Evolutionary conservation across 176 grass and related monocot species (phyloP).

Genomic region (Microstegium vimineum): DNA sequence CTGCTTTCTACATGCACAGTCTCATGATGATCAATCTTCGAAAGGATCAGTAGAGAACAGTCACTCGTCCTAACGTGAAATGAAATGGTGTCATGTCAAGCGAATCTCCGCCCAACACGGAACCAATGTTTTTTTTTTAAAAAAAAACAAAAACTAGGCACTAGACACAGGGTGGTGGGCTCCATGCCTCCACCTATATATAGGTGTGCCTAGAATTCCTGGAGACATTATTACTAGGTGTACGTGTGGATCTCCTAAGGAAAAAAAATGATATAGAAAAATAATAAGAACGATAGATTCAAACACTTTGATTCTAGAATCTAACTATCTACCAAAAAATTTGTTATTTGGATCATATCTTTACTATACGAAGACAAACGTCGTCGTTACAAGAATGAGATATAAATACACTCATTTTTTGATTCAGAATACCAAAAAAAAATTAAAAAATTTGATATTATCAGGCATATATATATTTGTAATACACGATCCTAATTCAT

Average conservation of each 20-base stretch:
- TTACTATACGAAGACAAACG: neutral
- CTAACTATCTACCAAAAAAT: neutral
- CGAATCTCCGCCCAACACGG: neutral
- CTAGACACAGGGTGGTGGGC: neutral
- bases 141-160: neutral
- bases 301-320: neutral
- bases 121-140: neutral
- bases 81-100: neutral
- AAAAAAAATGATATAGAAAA: too few relatives aligned
- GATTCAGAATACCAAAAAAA: neutral
- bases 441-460: neutral
- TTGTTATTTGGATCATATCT: neutral
- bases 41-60: neutral
- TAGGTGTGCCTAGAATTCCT: too few relatives aligned
- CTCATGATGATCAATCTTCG: neutral
- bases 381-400: neutral
- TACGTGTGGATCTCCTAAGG: too few relatives aligned
- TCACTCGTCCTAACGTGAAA: neutral
- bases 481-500: neutral
- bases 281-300: too few relatives aligned
- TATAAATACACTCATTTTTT: neutral
- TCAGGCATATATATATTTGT: neutral
- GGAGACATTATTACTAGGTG: too few relatives aligned
- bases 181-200: neutral
- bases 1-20: neutral